These are phyloP conservation scores for Naegleria fowleri DNA, from an alignment of 208 protist genomes.

Conservation along the genomic window DNA sequence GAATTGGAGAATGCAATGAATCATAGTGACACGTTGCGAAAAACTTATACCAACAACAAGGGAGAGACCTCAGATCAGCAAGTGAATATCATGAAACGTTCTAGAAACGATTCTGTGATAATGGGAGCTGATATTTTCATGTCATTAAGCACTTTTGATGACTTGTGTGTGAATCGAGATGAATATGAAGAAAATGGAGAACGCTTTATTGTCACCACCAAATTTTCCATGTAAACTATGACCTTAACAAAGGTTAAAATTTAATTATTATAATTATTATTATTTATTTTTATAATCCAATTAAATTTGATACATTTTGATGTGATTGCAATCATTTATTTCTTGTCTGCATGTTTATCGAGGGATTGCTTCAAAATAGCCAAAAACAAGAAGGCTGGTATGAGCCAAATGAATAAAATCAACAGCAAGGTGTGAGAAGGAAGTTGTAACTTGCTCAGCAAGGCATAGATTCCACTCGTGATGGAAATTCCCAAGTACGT, in stretches of 20 bases:
- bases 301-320: no score
- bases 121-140: background rate
- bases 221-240: background rate
- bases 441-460: background rate
- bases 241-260: no score
- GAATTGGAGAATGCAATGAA: background rate
- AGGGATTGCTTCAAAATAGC: background rate
- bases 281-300: no score
- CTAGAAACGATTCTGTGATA: background rate
- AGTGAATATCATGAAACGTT: background rate
- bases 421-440: background rate
- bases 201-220: background rate
- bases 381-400: background rate
- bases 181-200: background rate
- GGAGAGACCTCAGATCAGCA: background rate
- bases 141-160: background rate
- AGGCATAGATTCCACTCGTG: background rate
- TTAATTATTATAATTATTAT: no score
- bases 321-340: no score
- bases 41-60: background rate
- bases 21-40: background rate
- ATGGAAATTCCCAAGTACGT: conserved; percentile 6
- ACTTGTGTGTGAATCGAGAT: background rate
- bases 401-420: background rate
- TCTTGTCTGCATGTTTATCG: background rate